These are phyloP conservation scores for Musa schizocarpa DNA, from an alignment of 176 grass and related monocot genomes.

Conservation along the genomic window DNA sequence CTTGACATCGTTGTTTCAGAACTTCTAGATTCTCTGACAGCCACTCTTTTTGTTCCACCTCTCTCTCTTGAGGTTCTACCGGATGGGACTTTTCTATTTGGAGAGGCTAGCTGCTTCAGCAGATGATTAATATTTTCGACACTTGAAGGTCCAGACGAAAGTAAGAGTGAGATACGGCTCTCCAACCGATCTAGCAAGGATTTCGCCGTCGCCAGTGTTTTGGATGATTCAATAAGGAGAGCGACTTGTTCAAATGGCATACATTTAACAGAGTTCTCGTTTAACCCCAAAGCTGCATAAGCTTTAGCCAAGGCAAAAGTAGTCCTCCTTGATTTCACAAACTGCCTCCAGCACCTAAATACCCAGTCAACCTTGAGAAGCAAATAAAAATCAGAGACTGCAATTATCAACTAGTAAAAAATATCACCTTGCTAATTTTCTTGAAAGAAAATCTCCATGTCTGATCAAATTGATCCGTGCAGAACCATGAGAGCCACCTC, in stretches of 20 bases:
- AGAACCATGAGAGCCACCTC: slow-evolving; percentile 56
- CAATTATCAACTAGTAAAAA: neutral
- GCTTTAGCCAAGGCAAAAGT: slow-evolving; percentile 49
- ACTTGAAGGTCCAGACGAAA: slow-evolving; percentile 28
- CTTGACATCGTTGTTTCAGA: slow-evolving; percentile 44
- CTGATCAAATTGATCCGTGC: slow-evolving; percentile 42
- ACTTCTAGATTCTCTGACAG: slow-evolving; percentile 13
- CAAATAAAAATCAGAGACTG: neutral
- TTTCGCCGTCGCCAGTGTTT: slow-evolving; percentile 49
- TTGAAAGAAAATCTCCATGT: slow-evolving; percentile 64
- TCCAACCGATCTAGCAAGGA: slow-evolving; percentile 75
- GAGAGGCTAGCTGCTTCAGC: slow-evolving; percentile 69
- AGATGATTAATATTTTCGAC: slow-evolving; percentile 81
- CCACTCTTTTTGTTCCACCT: slow-evolving; percentile 30
- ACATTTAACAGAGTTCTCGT: slow-evolving; percentile 60
- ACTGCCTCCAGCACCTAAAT: slow-evolving; percentile 74
- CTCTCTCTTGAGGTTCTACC: slow-evolving; percentile 33
- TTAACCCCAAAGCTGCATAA: slow-evolving; percentile 60
- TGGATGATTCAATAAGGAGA: slow-evolving; percentile 58
- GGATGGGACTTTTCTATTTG: slow-evolving; percentile 43
- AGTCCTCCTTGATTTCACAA: slow-evolving; percentile 74
- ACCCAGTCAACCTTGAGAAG: slow-evolving; percentile 6
- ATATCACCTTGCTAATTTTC: slow-evolving; percentile 63
- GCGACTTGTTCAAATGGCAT: slow-evolving; percentile 93
- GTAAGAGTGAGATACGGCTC: slow-evolving; percentile 36